Evolutionary conservation across 2,329 filamentous ascomycete genomes (phyloP), one percentile per base, ranked within the genome.

Genomic region (Fonsecaea nubica): DNA sequence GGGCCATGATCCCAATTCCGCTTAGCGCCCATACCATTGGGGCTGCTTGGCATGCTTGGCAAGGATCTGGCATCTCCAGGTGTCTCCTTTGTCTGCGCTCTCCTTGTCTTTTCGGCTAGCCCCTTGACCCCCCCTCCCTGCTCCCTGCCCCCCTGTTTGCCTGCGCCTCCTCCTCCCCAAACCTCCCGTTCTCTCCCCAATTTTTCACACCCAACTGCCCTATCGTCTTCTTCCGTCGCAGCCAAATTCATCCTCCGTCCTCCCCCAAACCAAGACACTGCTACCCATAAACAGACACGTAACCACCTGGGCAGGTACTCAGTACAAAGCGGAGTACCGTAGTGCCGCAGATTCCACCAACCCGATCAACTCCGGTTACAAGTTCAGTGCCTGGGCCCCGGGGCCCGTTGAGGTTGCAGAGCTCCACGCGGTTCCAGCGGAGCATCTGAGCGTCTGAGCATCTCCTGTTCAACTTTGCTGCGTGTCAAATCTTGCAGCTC

Each of bases 401-500:
- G 4, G 40, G 40, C 40, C 40, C 40, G 40, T 42, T 42, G 40
- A 42, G 40, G 40, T 42, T 42, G 40, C 25, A 25, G 45, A 21
- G 45, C 45, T 50, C 45, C 45, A 50, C 45, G 45, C 45, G 45
- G 21, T 25, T 50, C 45, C 10, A 10, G 18, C 45, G 21, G 21
- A 50, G 45, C 45, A 50, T 13, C 36, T 3, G 25, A 38, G 4
- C 36, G 13, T 25, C 45, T 25, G 18, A 25, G 45, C 45, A 25
- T 50, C 45, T 50, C 45, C 45, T 36, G 42, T 36, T 32, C 57
- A 3, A 13, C 38, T 32, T 25, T 40, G 13, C 15, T 25, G 57
- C n/a, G 45, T 61, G 63, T 66, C 64, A 66, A 68, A 68, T 62
- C 66, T 57, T 63, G 66, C 59, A 65, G 65, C 66, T 68, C 62